Evolutionary conservation across 495 filamentous ascomycete species (phyloP), one percentile per base, ranked within the genome.

Genomic region (Xylaria cubensis): DNA sequence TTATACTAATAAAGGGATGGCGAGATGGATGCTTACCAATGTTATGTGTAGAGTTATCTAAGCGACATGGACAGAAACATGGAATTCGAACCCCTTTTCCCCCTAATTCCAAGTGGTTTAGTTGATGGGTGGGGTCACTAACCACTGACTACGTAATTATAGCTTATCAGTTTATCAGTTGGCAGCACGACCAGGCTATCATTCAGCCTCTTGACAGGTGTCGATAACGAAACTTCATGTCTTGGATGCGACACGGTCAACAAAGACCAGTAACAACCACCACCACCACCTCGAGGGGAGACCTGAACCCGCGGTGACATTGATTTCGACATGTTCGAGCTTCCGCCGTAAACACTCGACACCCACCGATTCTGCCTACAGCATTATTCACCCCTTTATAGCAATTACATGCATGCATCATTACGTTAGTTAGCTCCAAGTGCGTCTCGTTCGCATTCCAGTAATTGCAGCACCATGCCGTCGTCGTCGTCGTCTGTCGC

Each of bases 391-490:
- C 13, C 39, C 36, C 36, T 39, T 6, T 15, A 62, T 41, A 19
- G 41, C 67, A 15, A 61, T 36, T 64, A 71, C 59, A 70, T 70
- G 68, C 46, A 34, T 64, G 68, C 46, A 34, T 64, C 41, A 21
- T 19, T 51, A 41, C 50, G 12, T 24, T 9, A 46, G 15, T 32
- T 53, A 13, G 8, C 10, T 42, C 10, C 1, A 21, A 46, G 13
- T 7, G 12, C 17, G 19, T 15, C 19, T 7, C 58, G 44, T 36
- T 32, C 34, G 44, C 39, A 63, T 55, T 46, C 67, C 26, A 13
- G 71, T n/a, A 61, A 41, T 71, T 69, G 42, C 32, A 59, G 32
- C 70, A 77, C 21, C 36, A 79, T 79, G 70, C 71, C 26, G 26
- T 29, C 26, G 26, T 29, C 26, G 26, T 69, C 55, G 48, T 68